phyloP scores from a whole-genome alignment of 2,329 filamentous ascomycete genomes.

The Nemania serpens region DNA sequence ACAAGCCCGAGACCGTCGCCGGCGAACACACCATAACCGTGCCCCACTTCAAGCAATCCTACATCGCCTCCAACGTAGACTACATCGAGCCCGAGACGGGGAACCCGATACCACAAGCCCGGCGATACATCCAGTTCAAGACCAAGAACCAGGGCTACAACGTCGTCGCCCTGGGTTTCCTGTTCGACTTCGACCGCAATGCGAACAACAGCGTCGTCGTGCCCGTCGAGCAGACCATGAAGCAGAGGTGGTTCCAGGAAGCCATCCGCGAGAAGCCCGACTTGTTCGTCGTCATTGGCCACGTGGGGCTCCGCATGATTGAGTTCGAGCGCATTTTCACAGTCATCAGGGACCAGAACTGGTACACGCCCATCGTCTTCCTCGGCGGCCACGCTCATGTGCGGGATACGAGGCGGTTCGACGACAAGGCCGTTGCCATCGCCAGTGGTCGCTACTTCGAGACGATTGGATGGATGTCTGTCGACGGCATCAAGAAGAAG shows the following conservation, averaged over 20 bases:
- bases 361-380: slow-evolving; percentile 85
- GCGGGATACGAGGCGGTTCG: slow-evolving; percentile 80
- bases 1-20: slow-evolving; percentile 76
- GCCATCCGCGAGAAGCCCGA: slow-evolving; percentile 85
- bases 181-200: slow-evolving; percentile 92
- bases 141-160: slow-evolving; percentile 87
- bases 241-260: slow-evolving; percentile 86
- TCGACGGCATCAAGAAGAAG: slow-evolving; percentile 63
- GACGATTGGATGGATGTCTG: slow-evolving; percentile 91
- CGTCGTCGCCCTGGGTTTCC: slow-evolving; percentile 87
- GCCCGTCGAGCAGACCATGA: slow-evolving; percentile 76
- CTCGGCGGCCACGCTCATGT: slow-evolving; percentile 93
- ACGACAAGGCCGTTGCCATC: slow-evolving; percentile 76
- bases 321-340: slow-evolving; percentile 80
- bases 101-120: slow-evolving; percentile 74
- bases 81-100: slow-evolving; percentile 76
- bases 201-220: slow-evolving; percentile 89
- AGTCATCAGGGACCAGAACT: slow-evolving; percentile 75
- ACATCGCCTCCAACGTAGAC: slow-evolving; percentile 91
- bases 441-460: slow-evolving; percentile 93
- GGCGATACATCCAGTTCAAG: slow-evolving; percentile 84
- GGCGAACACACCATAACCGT: slow-evolving; percentile 81
- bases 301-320: slow-evolving; percentile 79
- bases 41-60: slow-evolving; percentile 78
- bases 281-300: slow-evolving; percentile 83